These are phyloP conservation scores for Rosa multiflora DNA, from an alignment of 306 rosid species.

Conservation along the genomic window DNA sequence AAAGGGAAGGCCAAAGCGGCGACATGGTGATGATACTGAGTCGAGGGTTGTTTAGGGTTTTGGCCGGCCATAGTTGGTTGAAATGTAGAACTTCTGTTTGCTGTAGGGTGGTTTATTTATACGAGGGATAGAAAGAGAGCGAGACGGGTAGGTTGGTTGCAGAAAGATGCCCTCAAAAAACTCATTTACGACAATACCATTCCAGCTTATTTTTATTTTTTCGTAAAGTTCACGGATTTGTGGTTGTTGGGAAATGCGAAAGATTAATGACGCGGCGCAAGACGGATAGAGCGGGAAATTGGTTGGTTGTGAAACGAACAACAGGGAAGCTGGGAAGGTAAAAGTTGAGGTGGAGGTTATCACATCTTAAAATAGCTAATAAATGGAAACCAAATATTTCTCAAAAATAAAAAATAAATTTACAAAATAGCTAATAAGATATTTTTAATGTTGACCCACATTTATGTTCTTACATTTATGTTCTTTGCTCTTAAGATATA, in stretches of 20 bases:
- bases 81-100: background rate
- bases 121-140: background rate
- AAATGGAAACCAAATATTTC: background rate
- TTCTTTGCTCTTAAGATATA: too few species aligned
- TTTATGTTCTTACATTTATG: too few species aligned
- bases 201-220: background rate
- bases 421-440: too few species aligned
- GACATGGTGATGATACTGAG: slow-evolving; percentile 35
- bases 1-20: slow-evolving; percentile 71
- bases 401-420: too few species aligned
- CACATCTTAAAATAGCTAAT: background rate
- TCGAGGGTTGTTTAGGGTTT: background rate
- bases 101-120: background rate
- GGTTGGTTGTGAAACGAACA: background rate
- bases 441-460: too few species aligned
- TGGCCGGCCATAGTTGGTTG: slow-evolving; percentile 9
- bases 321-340: too few species aligned
- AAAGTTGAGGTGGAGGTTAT: background rate
- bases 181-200: background rate
- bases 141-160: too few species aligned
- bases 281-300: background rate
- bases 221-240: background rate
- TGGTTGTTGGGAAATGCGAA: background rate
- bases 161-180: background rate
- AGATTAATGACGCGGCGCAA: background rate